These are phyloP conservation scores for Colletotrichum lentis DNA, from an alignment of 2,329 filamentous ascomycete genomes.

Conservation along the genomic window DNA sequence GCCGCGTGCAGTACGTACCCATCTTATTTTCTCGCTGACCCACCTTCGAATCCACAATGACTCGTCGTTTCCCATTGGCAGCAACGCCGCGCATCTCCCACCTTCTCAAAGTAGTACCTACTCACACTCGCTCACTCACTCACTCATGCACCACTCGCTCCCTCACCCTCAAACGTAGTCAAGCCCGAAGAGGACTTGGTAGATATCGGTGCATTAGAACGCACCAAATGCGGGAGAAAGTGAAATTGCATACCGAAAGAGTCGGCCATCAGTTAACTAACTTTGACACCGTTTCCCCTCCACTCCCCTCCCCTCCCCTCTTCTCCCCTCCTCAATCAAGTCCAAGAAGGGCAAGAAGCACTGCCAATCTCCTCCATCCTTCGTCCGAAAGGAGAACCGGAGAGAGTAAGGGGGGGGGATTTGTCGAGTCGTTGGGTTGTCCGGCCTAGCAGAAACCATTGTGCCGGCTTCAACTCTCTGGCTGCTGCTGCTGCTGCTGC, in stretches of 20 bases:
- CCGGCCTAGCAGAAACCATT: neutral
- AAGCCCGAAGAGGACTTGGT: slow-evolving; percentile 1
- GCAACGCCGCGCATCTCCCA: neutral
- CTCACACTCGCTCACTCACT: too few species aligned
- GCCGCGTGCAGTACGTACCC: neutral
- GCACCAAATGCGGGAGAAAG: neutral
- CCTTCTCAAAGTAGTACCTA: too few species aligned
- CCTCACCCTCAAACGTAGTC: too few species aligned
- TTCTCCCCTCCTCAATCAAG: neutral
- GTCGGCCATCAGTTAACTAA: slow-evolving; percentile 6
- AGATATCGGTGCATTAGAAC: slow-evolving; percentile 9
- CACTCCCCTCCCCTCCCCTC: too few species aligned
- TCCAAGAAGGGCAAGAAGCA: neutral
- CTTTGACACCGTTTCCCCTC: neutral
- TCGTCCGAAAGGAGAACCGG: neutral
- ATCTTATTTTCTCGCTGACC: neutral
- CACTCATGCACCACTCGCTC: too few species aligned
- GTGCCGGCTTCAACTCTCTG: neutral
- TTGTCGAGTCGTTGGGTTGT: neutral
- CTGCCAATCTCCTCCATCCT: slow-evolving; percentile 10
- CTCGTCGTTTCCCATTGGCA: slow-evolving; percentile 27
- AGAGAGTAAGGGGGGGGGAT: neutral
- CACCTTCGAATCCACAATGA: slow-evolving; percentile 25
- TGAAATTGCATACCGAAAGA: slow-evolving; percentile 6
- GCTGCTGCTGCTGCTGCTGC: neutral